These are phyloP conservation scores for Zoysia matrella DNA, from an alignment of 202 grass and related monocot genomes.

Conservation along the genomic window DNA sequence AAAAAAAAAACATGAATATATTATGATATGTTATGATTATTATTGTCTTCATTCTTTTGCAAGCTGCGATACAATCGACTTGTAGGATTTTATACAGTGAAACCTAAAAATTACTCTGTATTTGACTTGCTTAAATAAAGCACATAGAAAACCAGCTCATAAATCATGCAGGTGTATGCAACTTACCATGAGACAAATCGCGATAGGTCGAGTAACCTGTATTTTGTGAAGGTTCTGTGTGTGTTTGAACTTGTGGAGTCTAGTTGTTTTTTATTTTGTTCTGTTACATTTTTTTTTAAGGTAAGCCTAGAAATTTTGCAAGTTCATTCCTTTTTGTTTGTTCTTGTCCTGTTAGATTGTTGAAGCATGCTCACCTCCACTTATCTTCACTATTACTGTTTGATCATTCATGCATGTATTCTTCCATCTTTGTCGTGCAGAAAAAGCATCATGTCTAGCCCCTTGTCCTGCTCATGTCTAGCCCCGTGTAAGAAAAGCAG, in stretches of 20 bases:
- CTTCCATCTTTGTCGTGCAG: too few species aligned
- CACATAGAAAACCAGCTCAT: background rate
- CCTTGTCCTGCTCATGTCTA: too few species aligned
- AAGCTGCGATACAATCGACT: background rate
- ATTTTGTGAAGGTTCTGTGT: background rate
- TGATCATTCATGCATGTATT: too few species aligned
- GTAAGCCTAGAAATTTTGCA: background rate
- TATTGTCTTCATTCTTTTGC: background rate
- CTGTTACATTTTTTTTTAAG: background rate
- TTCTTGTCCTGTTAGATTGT: too few species aligned
- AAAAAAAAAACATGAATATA: conserved; percentile 1
- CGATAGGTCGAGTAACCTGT: background rate
- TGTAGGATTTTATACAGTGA: conserved; percentile 4
- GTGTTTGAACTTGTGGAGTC: background rate
- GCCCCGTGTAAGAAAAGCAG: too few species aligned
- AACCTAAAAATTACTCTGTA: background rate
- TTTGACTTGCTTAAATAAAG: too few species aligned
- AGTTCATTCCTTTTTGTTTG: background rate
- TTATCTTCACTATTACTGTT: too few species aligned
- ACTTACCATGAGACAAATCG: background rate
- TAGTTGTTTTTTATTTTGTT: background rate
- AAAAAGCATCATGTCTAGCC: too few species aligned
- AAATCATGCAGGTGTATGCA: background rate
- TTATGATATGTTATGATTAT: background rate
- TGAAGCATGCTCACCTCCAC: too few species aligned